A percentile compares a stretch with the other conserved stretches of the same genome.
Conservation (phyloP, 148 eudicot species). For the Chenopodium suecicum region DNA sequence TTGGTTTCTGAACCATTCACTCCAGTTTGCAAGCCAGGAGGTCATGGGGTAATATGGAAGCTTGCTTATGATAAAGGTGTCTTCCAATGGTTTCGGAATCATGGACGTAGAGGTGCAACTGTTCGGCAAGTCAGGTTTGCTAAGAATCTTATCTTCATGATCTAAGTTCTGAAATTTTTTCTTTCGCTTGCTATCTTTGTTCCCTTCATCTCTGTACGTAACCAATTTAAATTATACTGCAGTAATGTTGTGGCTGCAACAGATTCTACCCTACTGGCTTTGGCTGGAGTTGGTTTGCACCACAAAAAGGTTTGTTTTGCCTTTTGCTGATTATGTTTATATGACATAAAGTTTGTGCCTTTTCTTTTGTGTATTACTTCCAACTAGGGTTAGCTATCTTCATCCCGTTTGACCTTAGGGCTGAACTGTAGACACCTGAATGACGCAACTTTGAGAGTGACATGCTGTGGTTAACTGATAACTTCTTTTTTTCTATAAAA, state of each 20-base stretch:
- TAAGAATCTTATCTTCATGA: slow-evolving; percentile 15
- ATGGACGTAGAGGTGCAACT: slow-evolving; percentile 89
- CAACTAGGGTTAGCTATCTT: background rate
- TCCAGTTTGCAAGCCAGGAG: slow-evolving; percentile 97
- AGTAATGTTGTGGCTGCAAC: slow-evolving; percentile 99
- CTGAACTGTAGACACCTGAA: background rate
- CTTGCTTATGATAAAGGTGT: slow-evolving; percentile 87
- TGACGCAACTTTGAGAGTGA: background rate
- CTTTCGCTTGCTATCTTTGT: background rate
- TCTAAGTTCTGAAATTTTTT: background rate
- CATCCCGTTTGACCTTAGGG: background rate
- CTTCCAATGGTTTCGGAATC: slow-evolving; percentile 81
- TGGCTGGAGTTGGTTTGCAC: slow-evolving; percentile 93
- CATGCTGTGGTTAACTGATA: background rate
- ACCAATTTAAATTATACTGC: slow-evolving; percentile 26
- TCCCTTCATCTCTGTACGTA: background rate
- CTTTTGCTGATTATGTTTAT: background rate
- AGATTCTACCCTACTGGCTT: slow-evolving; percentile 82
- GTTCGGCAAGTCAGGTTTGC: slow-evolving; percentile 92
- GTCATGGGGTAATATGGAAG: slow-evolving; percentile 99
- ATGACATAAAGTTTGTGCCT: background rate
- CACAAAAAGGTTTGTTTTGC: slow-evolving; percentile 59
- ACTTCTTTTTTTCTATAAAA: slow-evolving; percentile 3
- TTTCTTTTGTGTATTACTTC: background rate
- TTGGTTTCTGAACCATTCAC: slow-evolving; percentile 63